phyloP scores from a whole-genome alignment of 2,329 filamentous ascomycete species.

The Shiraia bambusicola region DNA sequence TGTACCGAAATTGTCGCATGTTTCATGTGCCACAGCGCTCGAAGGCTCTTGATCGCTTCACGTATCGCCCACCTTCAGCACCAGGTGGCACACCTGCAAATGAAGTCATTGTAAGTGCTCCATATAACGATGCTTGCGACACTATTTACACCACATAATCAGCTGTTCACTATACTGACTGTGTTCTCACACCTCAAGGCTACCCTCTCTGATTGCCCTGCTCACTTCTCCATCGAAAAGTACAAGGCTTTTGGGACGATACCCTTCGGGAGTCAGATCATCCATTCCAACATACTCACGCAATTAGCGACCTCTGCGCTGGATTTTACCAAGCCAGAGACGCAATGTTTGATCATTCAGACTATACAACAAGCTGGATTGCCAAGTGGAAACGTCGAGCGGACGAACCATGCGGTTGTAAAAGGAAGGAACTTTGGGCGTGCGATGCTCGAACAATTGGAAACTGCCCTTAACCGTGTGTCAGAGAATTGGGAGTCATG shows the following conservation, averaged over 20 bases:
- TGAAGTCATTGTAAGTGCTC: conserved; percentile 46
- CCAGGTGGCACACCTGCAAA: conserved; percentile 49
- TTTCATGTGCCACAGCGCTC: conserved; percentile 42
- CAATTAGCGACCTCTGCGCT: conserved; percentile 53
- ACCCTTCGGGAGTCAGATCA: conserved; percentile 50
- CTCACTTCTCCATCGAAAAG: conserved; percentile 53
- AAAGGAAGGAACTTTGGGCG: conserved; percentile 36
- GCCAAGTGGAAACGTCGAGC: conserved; percentile 9
- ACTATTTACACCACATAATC: too few species aligned
- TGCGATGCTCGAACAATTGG: conserved; percentile 10
- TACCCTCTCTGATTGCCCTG: conserved; percentile 46
- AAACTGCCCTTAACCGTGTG: conserved; percentile 6
- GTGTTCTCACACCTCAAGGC: too few species aligned
- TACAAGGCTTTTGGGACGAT: conserved; percentile 55
- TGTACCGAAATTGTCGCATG: conserved; percentile 41
- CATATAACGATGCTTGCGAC: too few species aligned
- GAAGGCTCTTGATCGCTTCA: conserved; percentile 43
- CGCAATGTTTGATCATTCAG: conserved; percentile 52
- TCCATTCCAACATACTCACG: conserved; percentile 59
- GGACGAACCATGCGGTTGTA: conserved; percentile 43
- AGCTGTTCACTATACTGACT: too few species aligned
- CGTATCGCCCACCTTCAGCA: conserved; percentile 34
- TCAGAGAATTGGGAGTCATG: conserved; percentile 41
- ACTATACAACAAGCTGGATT: conserved; percentile 53
- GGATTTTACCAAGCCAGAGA: conserved; percentile 54